Percentiles rank a stretch among this genome's conserved stretches.
Conservation (phyloP, 345 rosid genomes). For the Erucastrum elatum region DNA sequence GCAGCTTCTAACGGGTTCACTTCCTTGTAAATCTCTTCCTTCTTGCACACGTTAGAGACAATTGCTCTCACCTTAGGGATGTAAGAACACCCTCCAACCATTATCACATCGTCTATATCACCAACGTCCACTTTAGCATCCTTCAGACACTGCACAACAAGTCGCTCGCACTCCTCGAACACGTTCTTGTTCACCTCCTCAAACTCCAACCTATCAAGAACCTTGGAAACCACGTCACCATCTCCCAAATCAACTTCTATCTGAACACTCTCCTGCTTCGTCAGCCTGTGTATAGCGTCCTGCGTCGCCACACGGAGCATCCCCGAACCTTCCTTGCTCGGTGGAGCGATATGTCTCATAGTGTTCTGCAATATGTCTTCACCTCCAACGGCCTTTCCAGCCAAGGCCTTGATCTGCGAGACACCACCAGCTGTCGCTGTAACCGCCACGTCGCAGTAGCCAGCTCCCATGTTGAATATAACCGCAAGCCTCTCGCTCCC, state of each 20-base stretch:
- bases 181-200: conserved; percentile 63
- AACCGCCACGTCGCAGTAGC: conserved; percentile 80
- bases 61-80: conserved; percentile 59
- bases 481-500: conserved; percentile 81
- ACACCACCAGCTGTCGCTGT: conserved; percentile 93
- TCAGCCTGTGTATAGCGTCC: conserved; percentile 71
- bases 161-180: conserved; percentile 64
- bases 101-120: conserved; percentile 65
- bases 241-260: conserved; percentile 70
- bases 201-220: conserved; percentile 58
- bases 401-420: conserved; percentile 77
- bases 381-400: conserved; percentile 73
- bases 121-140: conserved; percentile 63
- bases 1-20: conserved; percentile 76
- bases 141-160: conserved; percentile 59
- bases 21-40: conserved; percentile 53
- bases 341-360: conserved; percentile 54
- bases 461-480: conserved; percentile 90
- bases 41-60: conserved; percentile 50
- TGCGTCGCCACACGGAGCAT: conserved; percentile 74
- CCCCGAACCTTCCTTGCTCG: conserved; percentile 49
- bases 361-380: conserved; percentile 83
- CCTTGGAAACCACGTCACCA: conserved; percentile 52
- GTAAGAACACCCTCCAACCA: conserved; percentile 85
- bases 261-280: conserved; percentile 48